These are phyloP conservation scores for Fusarium coffeatum DNA, from an alignment of 2,329 filamentous ascomycete genomes.

Conservation along the genomic window DNA sequence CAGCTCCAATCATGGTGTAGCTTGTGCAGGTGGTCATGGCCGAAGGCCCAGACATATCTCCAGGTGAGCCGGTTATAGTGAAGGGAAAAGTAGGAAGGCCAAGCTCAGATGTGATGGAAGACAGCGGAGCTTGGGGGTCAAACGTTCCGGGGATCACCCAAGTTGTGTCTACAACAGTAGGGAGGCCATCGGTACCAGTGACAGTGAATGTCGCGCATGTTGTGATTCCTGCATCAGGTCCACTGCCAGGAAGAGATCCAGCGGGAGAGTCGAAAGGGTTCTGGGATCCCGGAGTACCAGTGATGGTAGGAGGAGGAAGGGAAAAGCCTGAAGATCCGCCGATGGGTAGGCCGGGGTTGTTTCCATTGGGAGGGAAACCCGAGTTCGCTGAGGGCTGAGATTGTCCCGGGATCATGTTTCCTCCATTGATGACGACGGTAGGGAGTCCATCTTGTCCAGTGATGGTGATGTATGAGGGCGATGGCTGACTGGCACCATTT, in stretches of 20 bases:
- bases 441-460: conserved; percentile 44
- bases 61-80: conserved; percentile 23
- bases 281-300: conserved; percentile 21
- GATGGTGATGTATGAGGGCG: conserved; percentile 39
- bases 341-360: conserved; percentile 28
- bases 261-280: conserved; percentile 21
- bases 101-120: conserved; percentile 29
- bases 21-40: conserved; percentile 34
- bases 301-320: conserved; percentile 23
- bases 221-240: conserved; percentile 29
- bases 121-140: conserved; percentile 25
- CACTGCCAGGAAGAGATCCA: conserved; percentile 13
- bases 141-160: conserved; percentile 43
- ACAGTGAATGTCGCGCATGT: conserved; percentile 47
- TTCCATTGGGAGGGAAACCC: conserved; percentile 19
- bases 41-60: conserved; percentile 24
- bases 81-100: conserved; percentile 26
- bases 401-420: conserved; percentile 16
- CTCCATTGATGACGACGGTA: conserved; percentile 42
- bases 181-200: conserved; percentile 49
- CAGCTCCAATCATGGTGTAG: conserved; percentile 38
- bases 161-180: conserved; percentile 52
- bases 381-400: conserved; percentile 22
- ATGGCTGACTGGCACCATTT: conserved; percentile 12
- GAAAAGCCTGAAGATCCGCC: conserved; percentile 27